Evolutionary conservation across 148 eudicot species (phyloP).

Genomic region (Simmondsia chinensis): DNA sequence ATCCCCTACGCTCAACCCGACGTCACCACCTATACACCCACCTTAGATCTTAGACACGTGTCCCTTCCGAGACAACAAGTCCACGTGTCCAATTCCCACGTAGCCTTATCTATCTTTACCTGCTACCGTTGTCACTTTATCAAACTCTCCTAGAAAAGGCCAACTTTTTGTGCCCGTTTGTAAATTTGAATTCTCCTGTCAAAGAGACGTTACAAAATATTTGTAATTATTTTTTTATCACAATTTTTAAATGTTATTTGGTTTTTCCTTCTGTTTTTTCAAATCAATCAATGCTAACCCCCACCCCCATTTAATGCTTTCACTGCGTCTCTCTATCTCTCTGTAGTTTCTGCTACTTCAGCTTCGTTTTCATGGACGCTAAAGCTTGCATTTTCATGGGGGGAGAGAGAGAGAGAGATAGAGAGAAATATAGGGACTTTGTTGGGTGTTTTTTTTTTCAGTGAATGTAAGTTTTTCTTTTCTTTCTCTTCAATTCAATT

Average conservation of each 20-base stretch:
- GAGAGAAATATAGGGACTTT: too few relatives aligned
- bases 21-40: too few relatives aligned
- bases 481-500: too few relatives aligned
- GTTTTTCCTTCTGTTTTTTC: constrained; percentile 2
- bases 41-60: too few relatives aligned
- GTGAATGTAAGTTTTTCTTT: too few relatives aligned
- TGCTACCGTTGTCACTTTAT: not conserved
- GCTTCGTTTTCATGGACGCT: too few relatives aligned
- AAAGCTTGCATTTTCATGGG: too few relatives aligned
- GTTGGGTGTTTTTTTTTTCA: too few relatives aligned
- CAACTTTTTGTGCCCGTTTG: constrained; percentile 21
- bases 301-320: constrained; percentile 34
- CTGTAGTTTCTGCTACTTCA: not conserved
- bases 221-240: constrained; percentile 17
- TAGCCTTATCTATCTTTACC: constrained; percentile 1
- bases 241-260: constrained; percentile 10
- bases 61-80: too few relatives aligned
- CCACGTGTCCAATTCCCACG: constrained; percentile 11
- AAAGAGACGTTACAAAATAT: constrained; percentile 57
- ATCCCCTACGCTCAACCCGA: too few relatives aligned
- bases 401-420: too few relatives aligned
- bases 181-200: constrained; percentile 43
- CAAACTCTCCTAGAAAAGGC: constrained; percentile 4
- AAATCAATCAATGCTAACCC: constrained; percentile 1
- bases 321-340: constrained; percentile 17